These are phyloP conservation scores for Krasilnikovozyma curviuscula DNA, from an alignment of 768 basidiomycete species.

Conservation along the genomic window DNA sequence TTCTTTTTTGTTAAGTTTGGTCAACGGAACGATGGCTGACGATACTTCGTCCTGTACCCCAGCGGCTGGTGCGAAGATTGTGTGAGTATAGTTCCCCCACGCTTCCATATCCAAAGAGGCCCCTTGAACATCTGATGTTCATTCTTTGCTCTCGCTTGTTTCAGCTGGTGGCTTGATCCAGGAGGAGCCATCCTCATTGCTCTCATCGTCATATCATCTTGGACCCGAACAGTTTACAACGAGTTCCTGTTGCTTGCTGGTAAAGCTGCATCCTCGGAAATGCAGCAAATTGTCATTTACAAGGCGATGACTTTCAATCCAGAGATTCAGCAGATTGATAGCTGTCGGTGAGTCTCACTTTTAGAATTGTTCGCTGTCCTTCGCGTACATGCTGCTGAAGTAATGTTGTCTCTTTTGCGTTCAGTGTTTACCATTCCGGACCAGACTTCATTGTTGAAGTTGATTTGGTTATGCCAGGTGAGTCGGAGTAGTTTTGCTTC, in stretches of 20 bases:
- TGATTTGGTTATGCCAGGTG: slow-evolving; percentile 75
- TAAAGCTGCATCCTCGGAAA: slow-evolving; percentile 76
- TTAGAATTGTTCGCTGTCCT: slow-evolving; percentile 1
- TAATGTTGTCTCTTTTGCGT: slow-evolving; percentile 5
- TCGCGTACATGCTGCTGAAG: slow-evolving; percentile 4
- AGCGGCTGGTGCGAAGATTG: slow-evolving; percentile 28
- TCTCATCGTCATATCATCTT: slow-evolving; percentile 46
- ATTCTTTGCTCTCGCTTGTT: no score
- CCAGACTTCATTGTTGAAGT: slow-evolving; percentile 75
- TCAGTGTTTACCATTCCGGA: slow-evolving; percentile 16
- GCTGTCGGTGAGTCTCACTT: slow-evolving; percentile 47
- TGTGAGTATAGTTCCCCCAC: slow-evolving; percentile 44
- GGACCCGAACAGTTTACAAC: slow-evolving; percentile 52
- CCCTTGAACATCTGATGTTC: no score
- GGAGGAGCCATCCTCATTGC: slow-evolving; percentile 7
- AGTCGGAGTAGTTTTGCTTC: not conserved
- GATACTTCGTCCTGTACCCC: no score
- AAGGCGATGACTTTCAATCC: slow-evolving; percentile 77
- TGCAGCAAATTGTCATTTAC: slow-evolving; percentile 72
- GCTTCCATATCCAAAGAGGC: slow-evolving; percentile 7
- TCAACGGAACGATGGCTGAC: no score
- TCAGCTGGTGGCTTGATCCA: slow-evolving; percentile 12
- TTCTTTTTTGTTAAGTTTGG: no score
- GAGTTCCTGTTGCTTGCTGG: slow-evolving; percentile 80
- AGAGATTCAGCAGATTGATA: slow-evolving; percentile 71